Evolutionary conservation across 176 grass and related monocot species (phyloP).

Genomic region (Oryza rufipogon): DNA sequence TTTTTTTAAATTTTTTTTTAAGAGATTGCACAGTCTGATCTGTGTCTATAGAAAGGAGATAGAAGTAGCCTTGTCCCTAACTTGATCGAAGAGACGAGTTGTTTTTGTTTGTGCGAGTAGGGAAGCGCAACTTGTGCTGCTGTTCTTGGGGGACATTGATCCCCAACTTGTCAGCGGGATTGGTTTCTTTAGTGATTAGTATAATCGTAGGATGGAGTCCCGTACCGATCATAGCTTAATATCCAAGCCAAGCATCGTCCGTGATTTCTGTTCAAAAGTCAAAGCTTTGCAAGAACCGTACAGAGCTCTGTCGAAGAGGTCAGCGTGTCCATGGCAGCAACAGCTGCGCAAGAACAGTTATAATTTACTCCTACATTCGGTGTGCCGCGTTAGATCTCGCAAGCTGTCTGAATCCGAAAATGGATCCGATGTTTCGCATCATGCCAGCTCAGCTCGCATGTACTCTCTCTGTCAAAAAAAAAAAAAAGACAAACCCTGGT

Average conservation of each 20-base stretch:
- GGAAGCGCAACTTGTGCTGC: not conserved
- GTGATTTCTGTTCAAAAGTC: constrained; percentile 11
- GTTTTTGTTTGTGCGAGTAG: not conserved
- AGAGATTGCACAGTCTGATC: too few species aligned
- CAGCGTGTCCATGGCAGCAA: not conserved
- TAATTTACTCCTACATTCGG: not conserved
- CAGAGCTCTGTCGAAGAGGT: not conserved
- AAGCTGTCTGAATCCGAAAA: not conserved
- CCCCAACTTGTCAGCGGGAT: not conserved
- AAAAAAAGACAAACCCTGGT: too few species aligned
- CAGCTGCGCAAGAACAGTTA: not conserved
- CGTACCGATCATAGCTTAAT: not conserved
- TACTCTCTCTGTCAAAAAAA: not conserved
- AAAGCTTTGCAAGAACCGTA: not conserved
- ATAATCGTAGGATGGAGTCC: not conserved
- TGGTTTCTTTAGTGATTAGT: constrained; percentile 3
- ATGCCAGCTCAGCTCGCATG: not conserved
- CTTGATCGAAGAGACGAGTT: not conserved
- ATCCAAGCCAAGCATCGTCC: not conserved
- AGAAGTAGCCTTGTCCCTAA: not conserved
- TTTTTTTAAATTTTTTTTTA: too few species aligned
- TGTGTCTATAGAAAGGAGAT: too few species aligned
- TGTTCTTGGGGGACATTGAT: not conserved
- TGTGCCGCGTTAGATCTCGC: not conserved
- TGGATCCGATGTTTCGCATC: not conserved